These are phyloP conservation scores for Kodamaea jinghongensis DNA, from an alignment of 805 yeast species.

Conservation along the genomic window DNA sequence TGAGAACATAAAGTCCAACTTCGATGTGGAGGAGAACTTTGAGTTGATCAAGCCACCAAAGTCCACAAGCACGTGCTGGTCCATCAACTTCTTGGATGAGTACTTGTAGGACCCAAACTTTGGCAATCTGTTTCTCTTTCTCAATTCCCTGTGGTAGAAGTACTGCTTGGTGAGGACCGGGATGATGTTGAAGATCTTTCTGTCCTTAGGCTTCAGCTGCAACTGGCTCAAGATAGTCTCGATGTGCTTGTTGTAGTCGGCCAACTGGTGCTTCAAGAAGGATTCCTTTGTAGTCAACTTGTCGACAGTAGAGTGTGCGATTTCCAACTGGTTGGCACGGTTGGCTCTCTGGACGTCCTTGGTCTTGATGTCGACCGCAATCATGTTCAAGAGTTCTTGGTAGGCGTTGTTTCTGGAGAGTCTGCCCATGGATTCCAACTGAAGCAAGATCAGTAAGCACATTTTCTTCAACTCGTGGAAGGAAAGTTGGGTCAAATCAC, in stretches of 20 bases:
- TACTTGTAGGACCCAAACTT: constrained; percentile 77
- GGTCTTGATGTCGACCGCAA: constrained; percentile 73
- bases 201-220: constrained; percentile 46
- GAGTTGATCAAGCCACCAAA: constrained; percentile 49
- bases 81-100: constrained; percentile 70
- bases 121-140: constrained; percentile 63
- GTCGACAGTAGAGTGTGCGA: constrained; percentile 40
- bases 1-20: constrained; percentile 69
- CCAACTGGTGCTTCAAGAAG: constrained; percentile 42
- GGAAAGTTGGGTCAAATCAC: constrained; percentile 46
- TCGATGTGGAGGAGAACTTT: constrained; percentile 50
- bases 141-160: constrained; percentile 69
- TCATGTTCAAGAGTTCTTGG: constrained; percentile 76
- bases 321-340: constrained; percentile 39
- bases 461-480: constrained; percentile 77
- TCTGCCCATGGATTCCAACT: constrained; percentile 65
- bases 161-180: constrained; percentile 69
- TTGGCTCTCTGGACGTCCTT: constrained; percentile 43
- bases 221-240: constrained; percentile 42
- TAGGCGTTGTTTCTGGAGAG: constrained; percentile 67
- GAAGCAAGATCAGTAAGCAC: constrained; percentile 71
- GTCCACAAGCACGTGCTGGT: constrained; percentile 63
- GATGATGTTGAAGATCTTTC: constrained; percentile 45
- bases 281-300: constrained; percentile 46
- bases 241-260: constrained; percentile 47